These are phyloP conservation scores for Sanghuangporus baumii DNA, from an alignment of 1,284 basidiomycete species.

Conservation along the genomic window DNA sequence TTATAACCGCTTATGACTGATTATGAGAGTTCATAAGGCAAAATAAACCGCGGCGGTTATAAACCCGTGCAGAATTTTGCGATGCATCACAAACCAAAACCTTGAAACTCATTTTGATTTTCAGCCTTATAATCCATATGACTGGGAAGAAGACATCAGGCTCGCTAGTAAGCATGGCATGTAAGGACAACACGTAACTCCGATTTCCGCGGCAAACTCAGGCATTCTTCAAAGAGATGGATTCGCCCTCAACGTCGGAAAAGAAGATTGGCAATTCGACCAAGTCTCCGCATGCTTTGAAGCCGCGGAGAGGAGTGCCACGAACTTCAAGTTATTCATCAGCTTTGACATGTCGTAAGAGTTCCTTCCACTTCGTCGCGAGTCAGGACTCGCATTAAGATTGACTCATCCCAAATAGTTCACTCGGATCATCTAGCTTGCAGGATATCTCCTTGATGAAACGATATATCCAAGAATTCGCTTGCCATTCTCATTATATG, in stretches of 20 bases:
- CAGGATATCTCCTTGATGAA: slow-evolving; percentile 52
- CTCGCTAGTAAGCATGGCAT: slow-evolving; percentile 55
- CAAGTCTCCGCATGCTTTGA: slow-evolving; percentile 38
- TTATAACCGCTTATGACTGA: too few relatives aligned
- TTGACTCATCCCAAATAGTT: slow-evolving; percentile 18
- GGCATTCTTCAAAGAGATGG: slow-evolving; percentile 34
- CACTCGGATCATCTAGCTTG: slow-evolving; percentile 48
- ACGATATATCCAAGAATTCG: slow-evolving; percentile 50
- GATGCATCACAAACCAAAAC: neutral
- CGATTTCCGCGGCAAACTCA: too few relatives aligned
- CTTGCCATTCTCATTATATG: slow-evolving; percentile 56
- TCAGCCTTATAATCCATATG: slow-evolving; percentile 48
- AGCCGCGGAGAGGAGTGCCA: slow-evolving; percentile 43
- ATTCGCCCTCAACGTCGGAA: slow-evolving; percentile 64
- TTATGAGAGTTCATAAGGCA: too few relatives aligned
- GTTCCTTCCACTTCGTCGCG: slow-evolving; percentile 20
- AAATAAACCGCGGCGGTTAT: too few relatives aligned
- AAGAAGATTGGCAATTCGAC: slow-evolving; percentile 59
- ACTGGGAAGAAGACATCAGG: slow-evolving; percentile 53
- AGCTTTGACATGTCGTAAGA: slow-evolving; percentile 72
- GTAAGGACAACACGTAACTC: neutral
- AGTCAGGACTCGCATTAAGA: neutral
- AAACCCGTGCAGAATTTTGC: too few relatives aligned
- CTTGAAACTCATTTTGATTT: neutral
- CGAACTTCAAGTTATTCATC: slow-evolving; percentile 72